Evolutionary conservation across 2,329 filamentous ascomycete genomes (phyloP), one percentile per base, ranked within the genome.

Genomic region (Aphanocladium album): DNA sequence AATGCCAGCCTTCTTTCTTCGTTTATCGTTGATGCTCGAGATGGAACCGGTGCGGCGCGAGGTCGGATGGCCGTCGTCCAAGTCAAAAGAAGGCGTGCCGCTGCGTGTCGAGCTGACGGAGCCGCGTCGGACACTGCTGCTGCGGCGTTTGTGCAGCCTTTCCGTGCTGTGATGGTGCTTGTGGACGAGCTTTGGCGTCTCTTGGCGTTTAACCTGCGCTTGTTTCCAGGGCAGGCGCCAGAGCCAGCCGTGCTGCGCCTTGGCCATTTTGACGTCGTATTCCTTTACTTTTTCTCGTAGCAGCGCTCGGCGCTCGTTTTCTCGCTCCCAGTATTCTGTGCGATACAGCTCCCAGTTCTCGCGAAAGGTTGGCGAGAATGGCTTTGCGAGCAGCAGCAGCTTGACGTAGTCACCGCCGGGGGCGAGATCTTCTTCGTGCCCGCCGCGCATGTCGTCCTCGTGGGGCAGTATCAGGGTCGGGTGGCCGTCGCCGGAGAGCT

Each of bases 281-380:
- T 86, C 82, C 64, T 86, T 84, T 54, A 96, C 78, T 70, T 89
- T 89, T 47, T 81, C 71, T 46, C 91, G 83, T 25, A 97, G 78
- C 61, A 89, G 77, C 2, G 88, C 84, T 14, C 95, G 86, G 2
- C 93, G 87, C 73, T 96, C 91, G 70, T 99, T 99, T 73, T 99
- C 95, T 63, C 88, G 88, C 68, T 97, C 93, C 95, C 95, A 99
- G 75, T 97, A 99, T 63, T 97, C 93, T 37, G 89, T 87, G 57
- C 95, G 84, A 74, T 96, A 99, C 17, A 93, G 81, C 70, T 99
- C 95, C 95, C 95, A 99, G 65, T 96, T 96, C 73, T 98, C 93
- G 21, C 95, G 84, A 70, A 99, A 99, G 51, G 91, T 91, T 0
- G 95, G 89, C 6, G 91, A 96, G 70, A 99, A 99, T 0, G 93